These are phyloP conservation scores for Ambrosiella xylebori DNA, from an alignment of 2,329 filamentous ascomycete genomes.

Conservation along the genomic window DNA sequence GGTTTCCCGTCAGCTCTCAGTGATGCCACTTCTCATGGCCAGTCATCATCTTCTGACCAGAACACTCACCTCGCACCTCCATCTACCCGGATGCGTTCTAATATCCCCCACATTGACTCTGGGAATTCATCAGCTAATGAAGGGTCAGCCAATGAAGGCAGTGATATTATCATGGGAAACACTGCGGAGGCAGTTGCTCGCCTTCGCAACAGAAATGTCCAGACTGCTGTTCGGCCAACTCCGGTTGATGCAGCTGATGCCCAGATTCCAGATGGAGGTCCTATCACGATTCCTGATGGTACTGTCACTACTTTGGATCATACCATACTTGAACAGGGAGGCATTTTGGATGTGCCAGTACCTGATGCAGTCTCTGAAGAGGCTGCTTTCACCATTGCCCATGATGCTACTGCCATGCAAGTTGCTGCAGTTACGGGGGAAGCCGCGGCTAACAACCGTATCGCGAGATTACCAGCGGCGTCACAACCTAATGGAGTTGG, in stretches of 20 bases:
- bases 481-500: conserved; percentile 29
- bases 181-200: conserved; percentile 38
- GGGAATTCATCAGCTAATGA: conserved; percentile 80
- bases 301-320: conserved; percentile 48
- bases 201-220: neutral
- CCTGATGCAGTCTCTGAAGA: conserved; percentile 68
- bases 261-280: conserved; percentile 62
- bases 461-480: conserved; percentile 7
- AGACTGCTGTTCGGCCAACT: neutral
- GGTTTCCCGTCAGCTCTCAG: conserved; percentile 18
- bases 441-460: conserved; percentile 37
- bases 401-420: conserved; percentile 70
- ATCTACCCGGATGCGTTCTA: conserved; percentile 33
- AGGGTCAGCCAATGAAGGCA: conserved; percentile 58
- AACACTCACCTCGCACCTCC: conserved; percentile 22
- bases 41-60: conserved; percentile 38
- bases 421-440: conserved; percentile 52
- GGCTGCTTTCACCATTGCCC: conserved; percentile 86
- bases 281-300: conserved; percentile 73
- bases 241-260: conserved; percentile 39
- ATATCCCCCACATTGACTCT: conserved; percentile 41
- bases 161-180: conserved; percentile 61
- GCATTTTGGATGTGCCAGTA: conserved; percentile 51
- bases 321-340: conserved; percentile 21
- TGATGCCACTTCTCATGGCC: conserved; percentile 68